A percentile compares a stretch with the other conserved stretches of the same genome.
Evolutionary conservation across 2,329 filamentous ascomycete genomes (phyloP).

Genomic region (Epichloe sp.): DNA sequence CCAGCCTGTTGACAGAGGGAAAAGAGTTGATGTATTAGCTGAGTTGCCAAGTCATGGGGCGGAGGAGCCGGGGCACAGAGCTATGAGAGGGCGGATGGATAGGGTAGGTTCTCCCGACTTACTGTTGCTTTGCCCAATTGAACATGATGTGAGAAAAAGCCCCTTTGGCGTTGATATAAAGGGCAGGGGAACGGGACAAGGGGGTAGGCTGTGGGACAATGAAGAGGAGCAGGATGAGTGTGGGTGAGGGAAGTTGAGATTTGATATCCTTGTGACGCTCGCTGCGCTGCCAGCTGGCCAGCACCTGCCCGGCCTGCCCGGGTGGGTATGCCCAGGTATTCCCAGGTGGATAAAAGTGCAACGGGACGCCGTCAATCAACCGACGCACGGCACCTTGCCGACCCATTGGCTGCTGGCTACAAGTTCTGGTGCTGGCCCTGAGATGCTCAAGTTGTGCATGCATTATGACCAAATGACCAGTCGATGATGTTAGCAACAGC

Average conservation of each 20-base stretch:
- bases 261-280: neutral
- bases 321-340: no score
- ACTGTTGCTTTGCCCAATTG: constrained; percentile 92
- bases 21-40: constrained; percentile 5
- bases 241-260: neutral
- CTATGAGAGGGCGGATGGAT: neutral
- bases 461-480: no score
- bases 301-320: no score
- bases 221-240: neutral
- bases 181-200: neutral
- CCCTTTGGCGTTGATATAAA: neutral
- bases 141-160: constrained; percentile 48
- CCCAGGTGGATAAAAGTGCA: no score
- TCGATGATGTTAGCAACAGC: no score
- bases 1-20: constrained; percentile 33
- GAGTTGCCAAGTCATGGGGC: constrained; percentile 3
- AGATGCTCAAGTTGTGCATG: no score
- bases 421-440: no score
- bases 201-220: neutral
- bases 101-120: constrained; percentile 23
- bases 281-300: no score
- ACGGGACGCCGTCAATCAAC: no score
- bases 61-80: neutral
- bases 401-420: no score
- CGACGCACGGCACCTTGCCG: no score